These are phyloP conservation scores for Caryopteris hybrid DNA, from an alignment of 305 asterid species.

Conservation along the genomic window DNA sequence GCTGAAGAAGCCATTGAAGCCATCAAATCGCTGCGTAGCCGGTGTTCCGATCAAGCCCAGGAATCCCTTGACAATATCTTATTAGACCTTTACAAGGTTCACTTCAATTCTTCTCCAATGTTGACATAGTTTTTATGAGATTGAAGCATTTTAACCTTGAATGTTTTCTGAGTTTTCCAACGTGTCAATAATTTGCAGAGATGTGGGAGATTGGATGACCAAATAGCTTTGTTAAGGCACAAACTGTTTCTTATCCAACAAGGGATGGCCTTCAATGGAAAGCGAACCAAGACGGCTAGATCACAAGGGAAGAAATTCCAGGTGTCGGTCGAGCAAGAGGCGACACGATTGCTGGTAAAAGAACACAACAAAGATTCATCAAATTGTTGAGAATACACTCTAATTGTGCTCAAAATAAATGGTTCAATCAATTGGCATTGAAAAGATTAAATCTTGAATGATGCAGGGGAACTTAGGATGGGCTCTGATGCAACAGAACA, in stretches of 20 bases:
- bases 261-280: constrained; percentile 95
- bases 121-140: no score
- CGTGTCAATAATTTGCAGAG: constrained; percentile 41
- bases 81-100: constrained; percentile 82
- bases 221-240: constrained; percentile 56
- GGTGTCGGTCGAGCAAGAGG: constrained; percentile 94
- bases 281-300: constrained; percentile 87
- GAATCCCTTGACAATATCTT: constrained; percentile 92
- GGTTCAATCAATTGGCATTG: neutral
- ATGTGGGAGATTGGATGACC: constrained; percentile 95
- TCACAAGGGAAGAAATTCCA: constrained; percentile 96
- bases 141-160: no score
- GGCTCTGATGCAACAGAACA: constrained; percentile 96
- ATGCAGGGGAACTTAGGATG: constrained; percentile 94
- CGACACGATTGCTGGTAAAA: constrained; percentile 85
- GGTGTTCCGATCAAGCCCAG: constrained; percentile 98
- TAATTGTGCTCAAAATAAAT: no score
- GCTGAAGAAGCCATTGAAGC: constrained; percentile 96
- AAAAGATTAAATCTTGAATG: neutral
- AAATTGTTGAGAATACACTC: no score
- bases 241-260: constrained; percentile 76
- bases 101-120: neutral
- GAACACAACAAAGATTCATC: neutral
- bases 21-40: constrained; percentile 66
- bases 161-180: no score